Evolutionary conservation across 2,329 filamentous ascomycete species (phyloP), one percentile per base, ranked within the genome.

Genomic region (Trichophyton simii): DNA sequence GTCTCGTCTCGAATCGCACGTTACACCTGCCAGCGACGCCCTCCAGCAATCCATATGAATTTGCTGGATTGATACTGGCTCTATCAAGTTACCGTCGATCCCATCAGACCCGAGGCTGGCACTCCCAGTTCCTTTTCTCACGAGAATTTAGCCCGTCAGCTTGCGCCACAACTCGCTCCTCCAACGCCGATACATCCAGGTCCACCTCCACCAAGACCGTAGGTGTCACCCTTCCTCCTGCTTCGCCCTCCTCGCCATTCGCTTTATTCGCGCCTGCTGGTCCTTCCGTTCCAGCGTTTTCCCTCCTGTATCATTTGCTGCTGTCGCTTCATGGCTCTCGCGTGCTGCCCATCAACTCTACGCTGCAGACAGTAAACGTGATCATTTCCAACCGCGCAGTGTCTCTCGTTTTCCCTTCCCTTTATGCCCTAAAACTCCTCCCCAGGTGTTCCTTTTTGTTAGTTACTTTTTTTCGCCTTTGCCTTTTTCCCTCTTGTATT

Each of bases 101-200:
- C 15, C 52, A 34, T 55, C 31, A 36, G 52, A 55, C 52, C 52
- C 31, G 52, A 55, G 52, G 52, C 52, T 55, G 31, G 52, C 52
- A 55, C 58, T 44, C 20, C 31, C 58, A 55, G 50, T 55, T 55
- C 50, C 11, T 18, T 36, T 55, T 22, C 52, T 36, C 31, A n/a
- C 48, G 57, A 44, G 41, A 42, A 44, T n/a, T 28, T 42, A 58
- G 36, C 57, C 57, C 57, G 57, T 58, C 58, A 59, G 58, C 58
- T 59, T 59, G 58, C 58, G 58, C 58, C 58, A 59, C 58, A 59
- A 55, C 52, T 52, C 54, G 15, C 28, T 42, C 34, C 34, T 58
- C 55, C 55, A 42, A 42, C 36, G 36, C 55, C 55, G 41, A 44
- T 18, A 55, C 36, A 60, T 44, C 48, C 52, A 44, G 48, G 46